Conservation (phyloP, 2,329 filamentous ascomycete genomes). For the Calonectria honghensis region DNA sequence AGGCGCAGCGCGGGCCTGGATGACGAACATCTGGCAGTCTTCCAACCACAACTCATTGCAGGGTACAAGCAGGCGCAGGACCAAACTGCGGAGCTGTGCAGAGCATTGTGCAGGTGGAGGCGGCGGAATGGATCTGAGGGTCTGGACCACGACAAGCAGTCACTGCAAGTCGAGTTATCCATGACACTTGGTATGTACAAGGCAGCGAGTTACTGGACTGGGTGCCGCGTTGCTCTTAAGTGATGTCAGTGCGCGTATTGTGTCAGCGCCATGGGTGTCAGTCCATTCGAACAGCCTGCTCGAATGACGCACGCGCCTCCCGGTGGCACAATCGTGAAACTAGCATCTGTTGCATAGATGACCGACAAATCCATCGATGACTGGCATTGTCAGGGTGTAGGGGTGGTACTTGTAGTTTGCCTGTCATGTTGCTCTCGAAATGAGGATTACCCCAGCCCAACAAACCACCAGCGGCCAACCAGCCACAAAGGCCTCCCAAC, state of each 20-base stretch:
- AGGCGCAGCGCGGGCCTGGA: slow-evolving; percentile 36
- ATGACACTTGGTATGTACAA: slow-evolving; percentile 7
- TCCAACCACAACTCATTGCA: slow-evolving; percentile 45
- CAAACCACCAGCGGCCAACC: neutral
- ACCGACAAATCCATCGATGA: slow-evolving; percentile 32
- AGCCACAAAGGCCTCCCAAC: slow-evolving; percentile 3
- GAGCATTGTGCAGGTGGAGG: slow-evolving; percentile 30
- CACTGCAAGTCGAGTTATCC: slow-evolving; percentile 9
- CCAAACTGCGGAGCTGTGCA: slow-evolving; percentile 23
- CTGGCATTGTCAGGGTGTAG: slow-evolving; percentile 24
- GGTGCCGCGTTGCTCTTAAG: slow-evolving; percentile 26
- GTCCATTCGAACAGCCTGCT: slow-evolving; percentile 8
- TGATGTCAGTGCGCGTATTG: slow-evolving; percentile 17
- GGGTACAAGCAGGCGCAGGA: slow-evolving; percentile 20
- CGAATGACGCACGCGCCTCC: slow-evolving; percentile 38
- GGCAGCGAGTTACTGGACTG: slow-evolving; percentile 13
- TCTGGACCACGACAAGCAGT: slow-evolving; percentile 18
- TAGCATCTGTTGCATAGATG: slow-evolving; percentile 37
- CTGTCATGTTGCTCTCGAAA: slow-evolving; percentile 6
- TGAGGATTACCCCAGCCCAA: slow-evolving; percentile 16
- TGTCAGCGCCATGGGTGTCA: slow-evolving; percentile 34
- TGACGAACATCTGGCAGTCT: slow-evolving; percentile 45
- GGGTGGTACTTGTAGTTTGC: slow-evolving; percentile 25
- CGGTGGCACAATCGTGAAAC: slow-evolving; percentile 39
- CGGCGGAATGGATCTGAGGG: slow-evolving; percentile 13